These are phyloP conservation scores for Sclerotinia nivalis DNA, from an alignment of 2,329 filamentous ascomycete species.

Conservation along the genomic window DNA sequence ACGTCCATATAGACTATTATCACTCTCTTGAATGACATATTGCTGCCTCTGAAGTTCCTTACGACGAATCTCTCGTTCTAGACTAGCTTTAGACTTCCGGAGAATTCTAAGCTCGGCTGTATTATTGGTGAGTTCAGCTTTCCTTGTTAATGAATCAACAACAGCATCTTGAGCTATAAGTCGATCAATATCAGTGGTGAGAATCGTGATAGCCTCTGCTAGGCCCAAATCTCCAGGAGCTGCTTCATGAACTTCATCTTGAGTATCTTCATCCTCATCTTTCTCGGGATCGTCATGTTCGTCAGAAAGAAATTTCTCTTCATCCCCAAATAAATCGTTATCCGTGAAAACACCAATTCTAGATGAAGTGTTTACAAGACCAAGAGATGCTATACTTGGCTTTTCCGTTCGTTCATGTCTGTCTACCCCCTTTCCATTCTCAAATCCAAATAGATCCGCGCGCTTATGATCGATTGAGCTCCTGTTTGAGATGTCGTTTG, in stretches of 20 bases:
- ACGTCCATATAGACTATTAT: constrained; percentile 93
- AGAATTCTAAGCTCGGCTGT: constrained; percentile 89
- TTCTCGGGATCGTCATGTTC: constrained; percentile 72
- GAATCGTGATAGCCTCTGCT: constrained; percentile 83
- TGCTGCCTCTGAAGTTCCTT: constrained; percentile 97
- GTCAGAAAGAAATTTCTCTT: constrained; percentile 81
- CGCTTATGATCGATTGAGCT: constrained; percentile 61
- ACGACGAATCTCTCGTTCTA: constrained; percentile 86
- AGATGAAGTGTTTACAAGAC: constrained; percentile 82
- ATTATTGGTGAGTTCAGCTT: constrained; percentile 97
- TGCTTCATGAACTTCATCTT: constrained; percentile 88
- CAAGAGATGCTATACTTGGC: constrained; percentile 87
- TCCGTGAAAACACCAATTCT: constrained; percentile 91
- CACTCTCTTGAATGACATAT: constrained; percentile 95
- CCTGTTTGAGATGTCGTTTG: constrained; percentile 61
- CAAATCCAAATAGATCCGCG: constrained; percentile 46
- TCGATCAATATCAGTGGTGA: constrained; percentile 90
- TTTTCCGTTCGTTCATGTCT: constrained; percentile 62
- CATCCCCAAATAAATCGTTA: constrained; percentile 89
- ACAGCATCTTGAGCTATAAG: constrained; percentile 85
- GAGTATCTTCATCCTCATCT: constrained; percentile 59
- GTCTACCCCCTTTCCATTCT: constrained; percentile 45
- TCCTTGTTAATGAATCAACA: constrained; percentile 85
- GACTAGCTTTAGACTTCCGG: constrained; percentile 88
- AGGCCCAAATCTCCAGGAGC: constrained; percentile 91